phyloP scores from a whole-genome alignment of 768 basidiomycete species.

The Brasilioporus rufonigricans region DNA sequence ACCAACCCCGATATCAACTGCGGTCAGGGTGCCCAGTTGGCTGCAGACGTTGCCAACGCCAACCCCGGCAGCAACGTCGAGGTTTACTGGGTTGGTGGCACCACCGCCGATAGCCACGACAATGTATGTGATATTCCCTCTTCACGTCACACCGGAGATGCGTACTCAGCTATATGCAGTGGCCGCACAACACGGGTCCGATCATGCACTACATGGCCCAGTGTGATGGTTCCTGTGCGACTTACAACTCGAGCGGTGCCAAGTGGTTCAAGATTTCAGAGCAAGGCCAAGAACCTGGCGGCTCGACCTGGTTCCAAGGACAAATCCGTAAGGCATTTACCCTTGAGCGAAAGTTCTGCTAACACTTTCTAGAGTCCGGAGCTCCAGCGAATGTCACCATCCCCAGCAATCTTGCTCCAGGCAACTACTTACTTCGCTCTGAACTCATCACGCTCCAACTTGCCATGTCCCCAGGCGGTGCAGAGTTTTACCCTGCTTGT shows the following conservation, averaged over 20 bases:
- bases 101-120: conserved; percentile 26
- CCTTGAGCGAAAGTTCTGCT: neutral
- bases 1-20: conserved; percentile 56
- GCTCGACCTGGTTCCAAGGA: conserved; percentile 46
- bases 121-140: conserved; percentile 13
- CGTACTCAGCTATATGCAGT: conserved; percentile 24
- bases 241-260: conserved; percentile 52
- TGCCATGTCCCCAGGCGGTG: conserved; percentile 51
- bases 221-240: conserved; percentile 54
- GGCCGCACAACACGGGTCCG: conserved; percentile 61
- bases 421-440: conserved; percentile 72
- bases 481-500: conserved; percentile 36
- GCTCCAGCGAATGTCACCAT: conserved; percentile 38
- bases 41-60: conserved; percentile 46
- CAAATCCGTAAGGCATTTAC: conserved; percentile 39
- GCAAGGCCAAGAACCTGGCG: conserved; percentile 38
- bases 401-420: conserved; percentile 53
- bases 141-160: neutral
- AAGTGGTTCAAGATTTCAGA: conserved; percentile 78
- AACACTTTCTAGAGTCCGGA: conserved; percentile 34
- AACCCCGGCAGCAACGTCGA: conserved; percentile 56
- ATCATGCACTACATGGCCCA: conserved; percentile 70
- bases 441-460: conserved; percentile 78
- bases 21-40: conserved; percentile 49
- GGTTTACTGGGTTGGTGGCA: conserved; percentile 50